Evolutionary conservation across 2,329 filamentous ascomycete species (phyloP), one percentile per base, ranked within the genome.

Genomic region (Fusarium algeriense): DNA sequence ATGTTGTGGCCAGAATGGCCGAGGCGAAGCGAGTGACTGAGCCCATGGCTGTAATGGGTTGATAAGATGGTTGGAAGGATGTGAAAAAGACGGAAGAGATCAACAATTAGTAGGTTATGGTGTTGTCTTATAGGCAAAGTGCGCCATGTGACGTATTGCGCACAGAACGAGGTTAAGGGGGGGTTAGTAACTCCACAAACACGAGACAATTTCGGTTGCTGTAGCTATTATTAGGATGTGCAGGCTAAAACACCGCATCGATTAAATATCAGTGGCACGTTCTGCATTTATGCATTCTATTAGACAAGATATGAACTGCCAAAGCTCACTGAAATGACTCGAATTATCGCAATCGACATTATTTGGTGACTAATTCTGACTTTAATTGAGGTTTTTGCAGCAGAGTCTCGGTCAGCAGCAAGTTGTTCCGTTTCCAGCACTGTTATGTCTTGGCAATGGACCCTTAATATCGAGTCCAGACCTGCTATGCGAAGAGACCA

Each of bases 131-230:
- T 66, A 66, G 10, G 32, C 0, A 10, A 19, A 20, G 7, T 10
- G 23, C 34, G 14, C 32, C 30, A 20, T 17, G 26, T 46, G 45
- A 40, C 40, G 40, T 53, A 28, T 26, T 26, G 30, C 5, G 14
- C 9, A 34, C 35, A 26, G 20, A 26, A 43, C 38, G 34, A 64
- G 32, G 57, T 49, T 64, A 49, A 43, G 26, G 49, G 50, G 26
- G 49, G 50, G 23, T 8, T 23, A 6, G 15, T 11, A 19, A 43
- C 28, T 20, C 63, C 63, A 20, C 44, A 60, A 67, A 66, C 41
- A 67, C 63, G 63, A 66, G 55, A 35, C 45, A 66, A 67, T 60
- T 30, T 60, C 62, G 60, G 63, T 14, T 57, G 15, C 1, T 26
- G 41, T 35, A 13, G 26, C 32, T 58, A 57, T 49, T 23, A 26